Conservation (phyloP, 1,284 basidiomycete genomes). For the Apiotrichum siamense region DNA sequence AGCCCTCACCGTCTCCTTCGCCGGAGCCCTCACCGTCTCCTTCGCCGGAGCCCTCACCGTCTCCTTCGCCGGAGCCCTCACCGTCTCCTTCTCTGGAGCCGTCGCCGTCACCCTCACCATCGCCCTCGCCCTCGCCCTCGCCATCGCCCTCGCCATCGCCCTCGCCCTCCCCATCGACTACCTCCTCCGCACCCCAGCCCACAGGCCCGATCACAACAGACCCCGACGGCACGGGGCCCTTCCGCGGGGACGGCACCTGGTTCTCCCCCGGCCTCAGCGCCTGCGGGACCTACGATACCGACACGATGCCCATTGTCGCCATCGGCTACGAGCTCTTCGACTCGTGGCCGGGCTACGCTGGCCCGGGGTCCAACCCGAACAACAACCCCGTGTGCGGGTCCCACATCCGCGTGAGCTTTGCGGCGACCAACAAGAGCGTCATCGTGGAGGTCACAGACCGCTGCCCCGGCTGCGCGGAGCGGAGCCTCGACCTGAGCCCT, state of each 20-base stretch:
- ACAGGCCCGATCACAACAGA: slow-evolving; percentile 23
- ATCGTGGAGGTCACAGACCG: slow-evolving; percentile 45
- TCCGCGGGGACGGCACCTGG: slow-evolving; percentile 40
- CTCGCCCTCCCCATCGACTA: not conserved
- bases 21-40: not conserved
- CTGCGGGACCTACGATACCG: slow-evolving; percentile 30
- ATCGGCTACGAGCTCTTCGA: slow-evolving; percentile 47
- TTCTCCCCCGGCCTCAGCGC: slow-evolving; percentile 36
- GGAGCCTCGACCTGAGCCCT: slow-evolving; percentile 50
- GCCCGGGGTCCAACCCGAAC: slow-evolving; percentile 41
- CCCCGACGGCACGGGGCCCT: slow-evolving; percentile 36
- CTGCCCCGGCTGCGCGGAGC: slow-evolving; percentile 48
- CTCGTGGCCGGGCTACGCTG: slow-evolving; percentile 47
- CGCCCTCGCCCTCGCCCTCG: slow-evolving; percentile 6
- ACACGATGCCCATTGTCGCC: slow-evolving; percentile 42
- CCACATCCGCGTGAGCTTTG: slow-evolving; percentile 43
- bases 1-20: not conserved
- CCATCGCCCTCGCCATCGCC: slow-evolving; percentile 8
- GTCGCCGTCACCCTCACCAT: not conserved
- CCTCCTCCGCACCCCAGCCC: not conserved
- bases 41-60: not conserved
- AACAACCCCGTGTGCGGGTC: slow-evolving; percentile 52
- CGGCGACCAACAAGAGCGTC: slow-evolving; percentile 27
- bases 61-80: not conserved
- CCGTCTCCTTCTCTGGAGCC: not conserved